Conservation (phyloP, 1,139 yeast genomes). For the Kurtzmaniella natalensis region DNA sequence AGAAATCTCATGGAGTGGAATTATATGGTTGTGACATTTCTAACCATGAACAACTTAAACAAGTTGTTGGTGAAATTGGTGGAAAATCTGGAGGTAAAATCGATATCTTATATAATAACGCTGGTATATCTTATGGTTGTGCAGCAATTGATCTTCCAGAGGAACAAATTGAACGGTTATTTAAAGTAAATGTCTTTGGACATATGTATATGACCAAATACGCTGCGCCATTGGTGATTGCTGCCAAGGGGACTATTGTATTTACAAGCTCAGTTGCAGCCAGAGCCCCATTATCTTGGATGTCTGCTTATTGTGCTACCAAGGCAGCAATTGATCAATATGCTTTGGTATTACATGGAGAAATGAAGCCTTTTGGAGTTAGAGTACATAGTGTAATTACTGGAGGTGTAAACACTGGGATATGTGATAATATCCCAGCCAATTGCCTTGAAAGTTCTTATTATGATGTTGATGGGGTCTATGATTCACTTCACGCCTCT, state of each 20-base stretch:
- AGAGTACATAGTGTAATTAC: slow-evolving; percentile 35
- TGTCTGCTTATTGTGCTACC: slow-evolving; percentile 53
- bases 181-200: slow-evolving; percentile 34
- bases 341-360: slow-evolving; percentile 50
- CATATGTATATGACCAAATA: slow-evolving; percentile 35
- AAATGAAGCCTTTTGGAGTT: slow-evolving; percentile 43
- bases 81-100: slow-evolving; percentile 25
- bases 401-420: slow-evolving; percentile 39
- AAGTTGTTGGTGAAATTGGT: slow-evolving; percentile 18
- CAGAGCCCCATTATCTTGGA: slow-evolving; percentile 54
- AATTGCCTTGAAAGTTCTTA: slow-evolving; percentile 13
- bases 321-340: slow-evolving; percentile 67
- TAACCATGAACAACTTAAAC: slow-evolving; percentile 22
- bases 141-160: slow-evolving; percentile 32
- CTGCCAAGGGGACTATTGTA: slow-evolving; percentile 48
- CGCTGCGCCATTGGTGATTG: slow-evolving; percentile 26
- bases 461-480: slow-evolving; percentile 28
- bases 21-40: slow-evolving; percentile 32
- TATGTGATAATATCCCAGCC: slow-evolving; percentile 17
- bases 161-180: slow-evolving; percentile 17
- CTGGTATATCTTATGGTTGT: slow-evolving; percentile 28
- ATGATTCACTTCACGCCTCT: slow-evolving; percentile 21
- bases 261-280: slow-evolving; percentile 65
- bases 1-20: slow-evolving; percentile 23
- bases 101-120: slow-evolving; percentile 32